Evolutionary conservation across 2,329 filamentous ascomycete genomes (phyloP).

Genomic region (Microthyrium microscopicum): DNA sequence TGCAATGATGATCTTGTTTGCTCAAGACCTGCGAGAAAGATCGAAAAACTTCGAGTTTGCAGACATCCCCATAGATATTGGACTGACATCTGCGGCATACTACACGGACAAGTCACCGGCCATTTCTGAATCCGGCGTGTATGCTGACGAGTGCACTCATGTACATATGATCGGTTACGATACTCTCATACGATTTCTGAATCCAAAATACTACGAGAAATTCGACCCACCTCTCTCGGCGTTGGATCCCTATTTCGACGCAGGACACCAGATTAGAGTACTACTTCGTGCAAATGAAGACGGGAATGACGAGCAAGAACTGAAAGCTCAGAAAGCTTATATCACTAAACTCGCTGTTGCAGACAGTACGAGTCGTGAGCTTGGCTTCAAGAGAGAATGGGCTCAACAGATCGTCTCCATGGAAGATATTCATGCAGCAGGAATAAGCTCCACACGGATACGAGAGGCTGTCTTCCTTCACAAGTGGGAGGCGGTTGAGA

Average conservation of each 20-base stretch:
- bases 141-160: constrained; percentile 29
- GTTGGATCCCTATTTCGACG: constrained; percentile 45
- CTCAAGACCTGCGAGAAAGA: constrained; percentile 30
- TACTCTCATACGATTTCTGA: constrained; percentile 54
- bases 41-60: constrained; percentile 9
- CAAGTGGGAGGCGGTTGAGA: constrained; percentile 31
- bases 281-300: constrained; percentile 35
- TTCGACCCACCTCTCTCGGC: constrained; percentile 31
- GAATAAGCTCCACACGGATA: constrained; percentile 44
- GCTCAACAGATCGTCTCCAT: constrained; percentile 42
- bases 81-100: constrained; percentile 53
- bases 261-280: constrained; percentile 42
- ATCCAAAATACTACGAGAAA: constrained; percentile 52
- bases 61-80: constrained; percentile 43
- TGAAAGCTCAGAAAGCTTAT: constrained; percentile 38
- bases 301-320: constrained; percentile 31
- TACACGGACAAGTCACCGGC: constrained; percentile 55
- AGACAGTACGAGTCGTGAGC: constrained; percentile 28
- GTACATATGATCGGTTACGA: constrained; percentile 61
- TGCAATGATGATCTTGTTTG: constrained; percentile 55
- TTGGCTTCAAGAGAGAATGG: constrained; percentile 44
- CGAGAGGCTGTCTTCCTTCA: constrained; percentile 35
- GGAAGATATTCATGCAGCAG: constrained; percentile 17
- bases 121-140: constrained; percentile 27
- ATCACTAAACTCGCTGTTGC: constrained; percentile 34